Evolutionary conservation across 228 moss, liverwort and hornwort species (phyloP), one percentile per base, ranked within the genome.

Genomic region (Sphagnum fallax): DNA sequence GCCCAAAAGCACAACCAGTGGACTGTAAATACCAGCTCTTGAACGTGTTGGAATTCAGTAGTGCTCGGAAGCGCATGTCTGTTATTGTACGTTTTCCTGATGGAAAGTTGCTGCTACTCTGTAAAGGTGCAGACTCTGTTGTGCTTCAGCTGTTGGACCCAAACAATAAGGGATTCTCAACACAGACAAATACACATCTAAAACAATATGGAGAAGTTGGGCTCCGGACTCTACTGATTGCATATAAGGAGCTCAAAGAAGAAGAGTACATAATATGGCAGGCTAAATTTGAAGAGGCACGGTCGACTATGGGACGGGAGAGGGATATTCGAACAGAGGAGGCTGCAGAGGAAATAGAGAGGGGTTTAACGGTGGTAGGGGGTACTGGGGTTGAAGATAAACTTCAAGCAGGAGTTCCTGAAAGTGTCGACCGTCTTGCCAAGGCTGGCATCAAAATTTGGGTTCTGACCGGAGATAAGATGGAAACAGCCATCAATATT

Each of bases 321-420:
- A 76, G 77, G 66, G 85, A 80, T n/a, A 60, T 67, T 14, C 69
- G 51, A 62, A 66, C 77, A 6, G 85, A 86, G 71, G 79, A 84
- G 67, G 75, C 80, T 47, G 84, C 71, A 32, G 91, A 91, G 8
- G 80, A 79, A 62, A 81, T 91, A 57, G 91, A 91, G 70, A 75
- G 52, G 66, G 78, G 80, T 6, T 78, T 91, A n/a, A 66, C 75
- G 5, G 72, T 91, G 47, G 67, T 91, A 4, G 91, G 89, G 13
- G 88, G 89, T n/a, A 91, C 91, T 32, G 89, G 84, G n/a, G 88
- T 91, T 13, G 88, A 91, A 71, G 91, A 91, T 67, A 91, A 91
- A 71, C 70, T 91, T 53, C 91, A 91, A 65, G 73, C 59, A 49
- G 91, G 91, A 65, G 89, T 91, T 53, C 88, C 91, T 52, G 86